phyloP scores from a whole-genome alignment of 1,139 yeast species.

The Yamadazyma songkhlaensis region DNA sequence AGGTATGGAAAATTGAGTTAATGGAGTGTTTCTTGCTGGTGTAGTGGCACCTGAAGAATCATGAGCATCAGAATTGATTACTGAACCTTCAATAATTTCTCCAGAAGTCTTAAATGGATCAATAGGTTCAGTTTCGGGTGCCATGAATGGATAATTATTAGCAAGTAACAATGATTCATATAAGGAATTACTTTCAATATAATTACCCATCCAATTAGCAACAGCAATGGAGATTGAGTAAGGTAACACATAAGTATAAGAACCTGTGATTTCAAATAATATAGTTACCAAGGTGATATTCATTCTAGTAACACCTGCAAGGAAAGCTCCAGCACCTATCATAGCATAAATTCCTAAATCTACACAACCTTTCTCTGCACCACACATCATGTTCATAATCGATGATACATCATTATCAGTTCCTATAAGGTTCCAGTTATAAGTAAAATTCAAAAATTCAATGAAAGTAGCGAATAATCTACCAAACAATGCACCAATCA shows the following conservation, averaged over 20 bases:
- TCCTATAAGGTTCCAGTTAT: constrained; percentile 14
- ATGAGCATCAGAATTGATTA: background rate
- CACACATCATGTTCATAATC: constrained; percentile 18
- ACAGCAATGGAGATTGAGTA: constrained; percentile 56
- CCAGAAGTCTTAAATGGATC: constrained; percentile 33
- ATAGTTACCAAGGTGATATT: constrained; percentile 60
- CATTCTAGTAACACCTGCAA: constrained; percentile 71
- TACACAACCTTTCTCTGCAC: constrained; percentile 24
- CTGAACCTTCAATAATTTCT: constrained; percentile 35
- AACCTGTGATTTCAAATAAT: constrained; percentile 58
- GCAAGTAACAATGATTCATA: constrained; percentile 50
- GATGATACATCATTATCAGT: constrained; percentile 9
- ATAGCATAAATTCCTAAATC: constrained; percentile 63
- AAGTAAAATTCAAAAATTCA: constrained; percentile 33
- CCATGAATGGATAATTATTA: constrained; percentile 57
- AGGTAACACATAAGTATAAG: constrained; percentile 59
- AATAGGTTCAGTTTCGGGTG: constrained; percentile 37
- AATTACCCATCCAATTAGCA: constrained; percentile 57
- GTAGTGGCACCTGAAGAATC: constrained; percentile 1
- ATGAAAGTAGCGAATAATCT: constrained; percentile 49
- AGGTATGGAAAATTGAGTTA: background rate
- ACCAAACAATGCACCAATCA: constrained; percentile 65
- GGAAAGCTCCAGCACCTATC: constrained; percentile 66
- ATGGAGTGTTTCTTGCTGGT: constrained; percentile 3
- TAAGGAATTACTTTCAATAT: constrained; percentile 51